phyloP scores from a whole-genome alignment of 2,329 filamentous ascomycete species.

The Simplicillium sp. region DNA sequence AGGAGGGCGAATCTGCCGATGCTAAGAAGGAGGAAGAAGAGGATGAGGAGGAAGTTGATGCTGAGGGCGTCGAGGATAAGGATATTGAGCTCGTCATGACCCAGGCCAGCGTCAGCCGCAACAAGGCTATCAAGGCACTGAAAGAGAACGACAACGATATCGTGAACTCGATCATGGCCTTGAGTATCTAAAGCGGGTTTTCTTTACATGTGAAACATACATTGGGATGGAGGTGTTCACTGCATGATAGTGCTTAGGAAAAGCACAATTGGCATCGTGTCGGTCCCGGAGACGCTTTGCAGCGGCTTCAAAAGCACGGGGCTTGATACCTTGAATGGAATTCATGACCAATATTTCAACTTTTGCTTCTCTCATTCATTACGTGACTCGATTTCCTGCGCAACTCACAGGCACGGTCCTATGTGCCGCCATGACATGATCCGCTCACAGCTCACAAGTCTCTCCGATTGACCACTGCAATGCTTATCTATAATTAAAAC shows the following conservation, averaged over 20 bases:
- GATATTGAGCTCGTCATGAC: conserved; percentile 99
- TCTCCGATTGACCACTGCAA: no score
- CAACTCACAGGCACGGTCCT: no score
- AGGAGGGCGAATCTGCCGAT: conserved; percentile 53
- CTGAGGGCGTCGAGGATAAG: conserved; percentile 91
- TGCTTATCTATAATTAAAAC: no score
- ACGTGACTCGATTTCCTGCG: not conserved
- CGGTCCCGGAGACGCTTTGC: not conserved
- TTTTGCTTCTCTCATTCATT: not conserved
- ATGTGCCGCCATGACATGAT: no score
- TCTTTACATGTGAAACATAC: not conserved
- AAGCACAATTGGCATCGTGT: conserved; percentile 3
- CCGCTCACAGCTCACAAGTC: no score
- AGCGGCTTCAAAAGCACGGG: not conserved
- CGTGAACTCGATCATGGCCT: conserved; percentile 99
- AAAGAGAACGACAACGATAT: conserved; percentile 99
- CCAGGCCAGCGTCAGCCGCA: conserved; percentile 91
- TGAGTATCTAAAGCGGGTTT: conserved; percentile 58
- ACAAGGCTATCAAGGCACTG: conserved; percentile 97
- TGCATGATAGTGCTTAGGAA: conserved; percentile 5
- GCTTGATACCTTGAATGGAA: conserved; percentile 6
- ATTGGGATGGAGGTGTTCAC: conserved; percentile 5
- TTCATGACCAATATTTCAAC: conserved; percentile 2
- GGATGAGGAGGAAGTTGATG: conserved; percentile 91
- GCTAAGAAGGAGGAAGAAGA: conserved; percentile 67